Evolutionary conservation across 495 filamentous ascomycete genomes (phyloP).

Genomic region (Ascodesmis nigricans): DNA sequence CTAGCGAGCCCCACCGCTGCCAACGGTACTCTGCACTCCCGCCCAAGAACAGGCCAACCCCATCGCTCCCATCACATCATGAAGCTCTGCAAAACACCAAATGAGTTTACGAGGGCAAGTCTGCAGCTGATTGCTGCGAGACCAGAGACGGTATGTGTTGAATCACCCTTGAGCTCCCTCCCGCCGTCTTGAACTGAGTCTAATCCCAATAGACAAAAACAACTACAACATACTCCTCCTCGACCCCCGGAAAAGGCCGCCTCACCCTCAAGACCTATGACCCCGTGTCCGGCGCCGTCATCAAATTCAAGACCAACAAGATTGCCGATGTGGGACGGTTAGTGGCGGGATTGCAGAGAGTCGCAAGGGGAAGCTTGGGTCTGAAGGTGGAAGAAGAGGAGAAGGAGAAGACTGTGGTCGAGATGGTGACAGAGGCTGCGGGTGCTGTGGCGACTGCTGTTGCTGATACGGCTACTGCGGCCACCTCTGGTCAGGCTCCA

Average conservation of each 20-base stretch:
- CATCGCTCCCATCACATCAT: conserved; percentile 19
- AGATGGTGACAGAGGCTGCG: background rate
- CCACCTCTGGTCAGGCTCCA: too few relatives aligned
- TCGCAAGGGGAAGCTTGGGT: conserved; percentile 13
- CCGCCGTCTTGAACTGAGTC: background rate
- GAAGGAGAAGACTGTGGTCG: background rate
- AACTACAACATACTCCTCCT: conserved; percentile 18
- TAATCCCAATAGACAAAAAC: conserved; percentile 13
- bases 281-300: conserved; percentile 49
- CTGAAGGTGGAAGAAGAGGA: conserved; percentile 8
- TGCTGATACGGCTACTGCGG: background rate
- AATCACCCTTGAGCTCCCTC: background rate
- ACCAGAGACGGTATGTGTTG: conserved; percentile 25
- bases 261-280: conserved; percentile 82
- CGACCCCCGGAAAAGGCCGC: conserved; percentile 30
- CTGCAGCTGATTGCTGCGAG: conserved; percentile 29
- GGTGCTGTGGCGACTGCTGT: background rate
- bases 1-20: too few relatives aligned
- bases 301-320: conserved; percentile 83
- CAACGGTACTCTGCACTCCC: too few relatives aligned
- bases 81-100: conserved; percentile 32
- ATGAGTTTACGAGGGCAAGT: conserved; percentile 33
- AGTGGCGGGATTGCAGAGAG: conserved; percentile 36
- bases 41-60: too few relatives aligned
- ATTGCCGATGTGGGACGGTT: conserved; percentile 72